phyloP scores from a whole-genome alignment of 2,329 filamentous ascomycete species.

The Curvularia sp. region DNA sequence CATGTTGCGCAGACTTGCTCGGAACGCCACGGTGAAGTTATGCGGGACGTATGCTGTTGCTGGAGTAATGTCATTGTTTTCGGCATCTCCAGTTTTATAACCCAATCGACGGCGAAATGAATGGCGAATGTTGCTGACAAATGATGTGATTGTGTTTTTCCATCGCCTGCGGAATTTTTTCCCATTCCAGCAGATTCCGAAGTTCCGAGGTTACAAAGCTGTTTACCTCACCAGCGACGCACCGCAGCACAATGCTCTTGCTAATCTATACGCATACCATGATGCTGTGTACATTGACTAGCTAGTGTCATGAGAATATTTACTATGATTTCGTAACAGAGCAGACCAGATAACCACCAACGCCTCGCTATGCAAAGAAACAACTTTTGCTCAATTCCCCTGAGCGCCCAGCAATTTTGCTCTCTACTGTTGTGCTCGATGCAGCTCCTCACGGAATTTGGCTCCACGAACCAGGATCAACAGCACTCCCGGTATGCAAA shows the following conservation, averaged over 20 bases:
- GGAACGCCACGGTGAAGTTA: slow-evolving; percentile 45
- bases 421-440: slow-evolving; percentile 20
- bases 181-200: slow-evolving; percentile 8
- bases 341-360: slow-evolving; percentile 6
- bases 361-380: slow-evolving; percentile 24
- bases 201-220: slow-evolving; percentile 10
- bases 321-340: not conserved
- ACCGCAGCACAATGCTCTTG: not conserved
- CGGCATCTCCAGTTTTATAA: slow-evolving; percentile 16
- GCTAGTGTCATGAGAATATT: not conserved
- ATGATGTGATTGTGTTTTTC: slow-evolving; percentile 16
- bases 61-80: slow-evolving; percentile 8
- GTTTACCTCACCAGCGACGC: not conserved
- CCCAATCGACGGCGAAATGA: slow-evolving; percentile 5
- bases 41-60: slow-evolving; percentile 3
- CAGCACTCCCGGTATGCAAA: slow-evolving; percentile 35
- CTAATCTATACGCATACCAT: not conserved
- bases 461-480: slow-evolving; percentile 32
- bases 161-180: slow-evolving; percentile 9
- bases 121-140: slow-evolving; percentile 30
- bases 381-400: not conserved
- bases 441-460: slow-evolving; percentile 32
- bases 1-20: slow-evolving; percentile 44
- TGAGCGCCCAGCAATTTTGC: not conserved
- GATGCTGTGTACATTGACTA: not conserved